Percentiles rank a stretch among this genome's conserved stretches.
phyloP scores from a whole-genome alignment of 139 green algal genomes.

The Auxenochlorella pyrenoidosa region DNA sequence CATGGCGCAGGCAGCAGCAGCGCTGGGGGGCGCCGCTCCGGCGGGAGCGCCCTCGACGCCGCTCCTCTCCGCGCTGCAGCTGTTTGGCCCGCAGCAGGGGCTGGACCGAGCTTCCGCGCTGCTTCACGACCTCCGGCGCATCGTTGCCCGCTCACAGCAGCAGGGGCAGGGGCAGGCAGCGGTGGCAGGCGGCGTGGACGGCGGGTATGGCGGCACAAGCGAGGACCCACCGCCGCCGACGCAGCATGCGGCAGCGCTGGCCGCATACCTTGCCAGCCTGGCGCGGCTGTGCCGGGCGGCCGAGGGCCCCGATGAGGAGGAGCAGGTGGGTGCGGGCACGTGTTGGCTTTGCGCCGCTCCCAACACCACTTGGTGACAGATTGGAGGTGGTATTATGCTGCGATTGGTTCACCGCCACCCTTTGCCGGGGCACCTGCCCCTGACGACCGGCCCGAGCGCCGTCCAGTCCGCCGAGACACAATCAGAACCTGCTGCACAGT shows the following conservation, averaged over 20 bases:
- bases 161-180: not conserved
- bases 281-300: not conserved
- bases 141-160: not conserved
- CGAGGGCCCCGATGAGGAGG: not conserved
- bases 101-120: not conserved
- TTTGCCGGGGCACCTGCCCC: too few relatives aligned
- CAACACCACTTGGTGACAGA: too few relatives aligned
- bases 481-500: too few relatives aligned
- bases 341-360: too few relatives aligned
- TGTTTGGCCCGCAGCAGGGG: conserved; percentile 8
- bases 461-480: too few relatives aligned
- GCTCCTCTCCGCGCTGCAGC: not conserved
- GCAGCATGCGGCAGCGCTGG: conserved; percentile 19
- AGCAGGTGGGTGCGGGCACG: conserved; percentile 8
- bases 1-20: conserved; percentile 7
- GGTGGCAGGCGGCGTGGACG: not conserved
- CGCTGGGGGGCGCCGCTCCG: not conserved
- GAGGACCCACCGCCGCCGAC: not conserved
- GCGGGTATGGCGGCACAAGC: not conserved
- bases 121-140: conserved; percentile 10
- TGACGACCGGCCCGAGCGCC: too few relatives aligned
- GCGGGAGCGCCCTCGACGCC: not conserved
- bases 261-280: conserved; percentile 20
- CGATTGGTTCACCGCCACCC: not conserved
- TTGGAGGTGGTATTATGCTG: too few relatives aligned